Percentiles rank a stretch among this genome's conserved stretches.
These are phyloP conservation scores for Penicillium flavigenum DNA, from an alignment of 495 filamentous ascomycete species.

Conservation along the genomic window DNA sequence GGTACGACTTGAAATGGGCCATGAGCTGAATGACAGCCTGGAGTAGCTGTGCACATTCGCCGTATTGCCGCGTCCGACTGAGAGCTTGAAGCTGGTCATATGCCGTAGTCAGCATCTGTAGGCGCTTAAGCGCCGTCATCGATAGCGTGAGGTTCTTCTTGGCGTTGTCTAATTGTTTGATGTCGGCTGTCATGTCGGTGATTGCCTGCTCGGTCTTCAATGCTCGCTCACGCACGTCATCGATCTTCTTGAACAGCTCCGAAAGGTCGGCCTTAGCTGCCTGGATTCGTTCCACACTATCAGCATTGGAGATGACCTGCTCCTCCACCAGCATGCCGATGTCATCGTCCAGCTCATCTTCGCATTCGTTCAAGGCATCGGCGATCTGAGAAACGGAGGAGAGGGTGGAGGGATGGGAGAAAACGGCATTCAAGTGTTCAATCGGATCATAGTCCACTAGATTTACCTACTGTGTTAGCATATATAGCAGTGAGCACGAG, in stretches of 20 bases:
- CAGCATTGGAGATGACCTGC: constrained; percentile 83
- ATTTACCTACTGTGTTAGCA: constrained; percentile 23
- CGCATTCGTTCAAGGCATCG: constrained; percentile 67
- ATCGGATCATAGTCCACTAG: constrained; percentile 92
- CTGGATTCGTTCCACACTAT: constrained; percentile 85
- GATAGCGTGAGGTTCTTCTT: constrained; percentile 95
- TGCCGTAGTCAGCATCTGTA: constrained; percentile 98
- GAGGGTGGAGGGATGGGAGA: constrained; percentile 87
- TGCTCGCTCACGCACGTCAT: constrained; percentile 85
- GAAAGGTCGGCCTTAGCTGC: constrained; percentile 85
- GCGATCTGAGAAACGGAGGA: constrained; percentile 72
- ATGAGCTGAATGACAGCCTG: constrained; percentile 97
- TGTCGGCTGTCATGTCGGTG: constrained; percentile 98
- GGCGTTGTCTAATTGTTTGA: constrained; percentile 94
- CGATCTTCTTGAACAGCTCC: constrained; percentile 91
- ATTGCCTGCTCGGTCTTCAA: constrained; percentile 92
- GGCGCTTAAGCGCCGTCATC: constrained; percentile 95
- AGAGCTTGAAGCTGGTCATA: constrained; percentile 92
- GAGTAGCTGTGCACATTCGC: constrained; percentile 91
- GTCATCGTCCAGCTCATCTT: constrained; percentile 80
- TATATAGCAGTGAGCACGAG: constrained; percentile 2
- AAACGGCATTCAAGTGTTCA: constrained; percentile 88
- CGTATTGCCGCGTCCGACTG: constrained; percentile 84
- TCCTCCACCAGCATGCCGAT: constrained; percentile 74
- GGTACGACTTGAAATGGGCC: constrained; percentile 97